These are phyloP conservation scores for Leucogyrophana mollusca DNA, from an alignment of 768 basidiomycete genomes.

Conservation along the genomic window DNA sequence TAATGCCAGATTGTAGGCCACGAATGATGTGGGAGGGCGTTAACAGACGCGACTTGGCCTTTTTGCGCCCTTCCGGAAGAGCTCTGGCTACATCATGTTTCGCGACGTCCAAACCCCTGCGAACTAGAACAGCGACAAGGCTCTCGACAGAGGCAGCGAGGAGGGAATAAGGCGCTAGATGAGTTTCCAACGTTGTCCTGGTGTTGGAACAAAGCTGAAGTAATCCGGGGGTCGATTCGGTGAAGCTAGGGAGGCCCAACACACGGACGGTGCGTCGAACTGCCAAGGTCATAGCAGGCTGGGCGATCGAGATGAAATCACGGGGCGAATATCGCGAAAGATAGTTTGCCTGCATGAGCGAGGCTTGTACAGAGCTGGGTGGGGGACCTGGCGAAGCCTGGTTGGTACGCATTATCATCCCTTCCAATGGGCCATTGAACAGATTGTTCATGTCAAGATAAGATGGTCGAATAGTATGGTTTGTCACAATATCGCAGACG, in stretches of 20 bases:
- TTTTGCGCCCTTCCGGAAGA: conserved; percentile 17
- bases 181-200: conserved; percentile 14
- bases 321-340: conserved; percentile 17
- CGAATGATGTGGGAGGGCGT: conserved; percentile 40
- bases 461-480: conserved; percentile 16
- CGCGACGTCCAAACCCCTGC: conserved; percentile 29
- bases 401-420: conserved; percentile 4
- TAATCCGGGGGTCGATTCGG: neutral
- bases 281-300: conserved; percentile 29
- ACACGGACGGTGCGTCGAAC: conserved; percentile 20
- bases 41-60: conserved; percentile 26
- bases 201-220: conserved; percentile 1
- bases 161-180: conserved; percentile 36
- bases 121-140: conserved; percentile 33
- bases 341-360: no score
- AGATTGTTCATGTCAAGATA: conserved; percentile 14
- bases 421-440: conserved; percentile 15
- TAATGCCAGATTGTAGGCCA: conserved; percentile 24
- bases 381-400: neutral
- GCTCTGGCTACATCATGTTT: conserved; percentile 29
- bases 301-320: conserved; percentile 17
- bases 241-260: conserved; percentile 20
- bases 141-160: conserved; percentile 31
- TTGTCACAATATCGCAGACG: conserved; percentile 21
- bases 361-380: no score